A percentile compares a stretch with the other conserved stretches of the same genome.
phyloP scores from a whole-genome alignment of 2,329 filamentous ascomycete genomes.

The Cordyceps militaris region DNA sequence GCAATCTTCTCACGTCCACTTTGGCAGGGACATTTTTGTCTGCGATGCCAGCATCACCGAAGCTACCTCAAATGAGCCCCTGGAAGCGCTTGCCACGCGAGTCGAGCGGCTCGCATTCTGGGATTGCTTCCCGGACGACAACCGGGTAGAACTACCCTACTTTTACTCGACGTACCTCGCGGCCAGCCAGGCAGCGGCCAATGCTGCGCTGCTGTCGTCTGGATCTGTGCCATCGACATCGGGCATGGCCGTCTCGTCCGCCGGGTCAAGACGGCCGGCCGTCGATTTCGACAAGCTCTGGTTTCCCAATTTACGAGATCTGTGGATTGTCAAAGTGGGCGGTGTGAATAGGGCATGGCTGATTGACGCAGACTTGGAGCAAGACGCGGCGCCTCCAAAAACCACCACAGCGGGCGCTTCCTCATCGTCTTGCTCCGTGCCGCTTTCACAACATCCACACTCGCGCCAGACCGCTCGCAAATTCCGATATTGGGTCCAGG shows the following conservation, averaged over 20 bases:
- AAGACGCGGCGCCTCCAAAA: constrained; percentile 16
- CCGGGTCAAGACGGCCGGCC: not conserved
- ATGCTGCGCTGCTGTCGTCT: constrained; percentile 23
- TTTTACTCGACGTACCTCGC: constrained; percentile 30
- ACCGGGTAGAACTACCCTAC: constrained; percentile 26
- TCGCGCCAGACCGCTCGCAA: constrained; percentile 28
- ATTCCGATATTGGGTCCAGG: constrained; percentile 33
- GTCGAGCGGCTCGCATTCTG: constrained; percentile 31
- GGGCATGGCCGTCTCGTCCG: not conserved
- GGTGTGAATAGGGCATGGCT: constrained; percentile 31
- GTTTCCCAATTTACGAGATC: constrained; percentile 32
- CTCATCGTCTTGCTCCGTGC: not conserved
- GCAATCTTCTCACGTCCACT: constrained; percentile 29
- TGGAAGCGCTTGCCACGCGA: constrained; percentile 28
- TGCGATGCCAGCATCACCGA: constrained; percentile 32
- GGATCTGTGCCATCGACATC: constrained; percentile 7
- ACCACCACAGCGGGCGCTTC: not conserved
- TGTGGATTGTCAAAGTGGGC: constrained; percentile 34
- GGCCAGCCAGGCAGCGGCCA: constrained; percentile 20
- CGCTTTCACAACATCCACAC: constrained; percentile 15
- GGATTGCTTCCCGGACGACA: constrained; percentile 35
- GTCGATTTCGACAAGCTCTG: constrained; percentile 32
- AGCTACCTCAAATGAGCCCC: constrained; percentile 23
- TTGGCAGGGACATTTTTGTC: constrained; percentile 30
- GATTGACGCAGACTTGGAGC: constrained; percentile 25